Conservation (phyloP, 805 yeast species). For the Suhomyces faveliae region DNA sequence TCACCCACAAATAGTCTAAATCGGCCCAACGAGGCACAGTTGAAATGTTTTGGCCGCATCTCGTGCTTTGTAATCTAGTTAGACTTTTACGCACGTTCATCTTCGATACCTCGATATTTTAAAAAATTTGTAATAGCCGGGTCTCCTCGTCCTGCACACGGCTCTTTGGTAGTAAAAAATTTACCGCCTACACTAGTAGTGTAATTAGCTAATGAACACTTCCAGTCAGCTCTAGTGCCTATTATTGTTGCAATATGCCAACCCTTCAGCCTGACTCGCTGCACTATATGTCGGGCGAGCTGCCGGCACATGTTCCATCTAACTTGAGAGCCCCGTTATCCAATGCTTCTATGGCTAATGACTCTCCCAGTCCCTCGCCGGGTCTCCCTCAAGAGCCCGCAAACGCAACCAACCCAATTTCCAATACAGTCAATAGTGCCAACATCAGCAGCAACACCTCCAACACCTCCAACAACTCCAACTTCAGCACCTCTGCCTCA, state of each 20-base stretch:
- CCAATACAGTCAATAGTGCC: not conserved
- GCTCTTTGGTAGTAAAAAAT: not conserved
- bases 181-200: not conserved
- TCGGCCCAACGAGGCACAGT: constrained; percentile 1
- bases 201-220: not conserved
- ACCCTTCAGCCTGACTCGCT: constrained; percentile 4
- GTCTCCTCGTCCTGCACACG: not conserved
- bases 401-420: not conserved
- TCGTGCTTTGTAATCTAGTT: not conserved
- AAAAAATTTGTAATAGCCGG: not conserved
- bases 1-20: not conserved
- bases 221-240: not conserved
- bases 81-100: not conserved
- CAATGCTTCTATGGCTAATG: constrained; percentile 1
- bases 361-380: constrained; percentile 5
- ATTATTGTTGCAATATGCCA: not conserved
- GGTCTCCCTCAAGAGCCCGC: constrained; percentile 3
- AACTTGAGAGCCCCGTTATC: not conserved
- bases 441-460: not conserved
- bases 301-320: not conserved
- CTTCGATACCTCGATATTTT: not conserved
- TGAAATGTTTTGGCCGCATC: not conserved
- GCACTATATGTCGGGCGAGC: not conserved
- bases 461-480: not conserved
- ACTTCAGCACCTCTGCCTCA: constrained; percentile 6